Conservation (phyloP, 2,329 filamentous ascomycete genomes). For the Tolypocladium inflatum region DNA sequence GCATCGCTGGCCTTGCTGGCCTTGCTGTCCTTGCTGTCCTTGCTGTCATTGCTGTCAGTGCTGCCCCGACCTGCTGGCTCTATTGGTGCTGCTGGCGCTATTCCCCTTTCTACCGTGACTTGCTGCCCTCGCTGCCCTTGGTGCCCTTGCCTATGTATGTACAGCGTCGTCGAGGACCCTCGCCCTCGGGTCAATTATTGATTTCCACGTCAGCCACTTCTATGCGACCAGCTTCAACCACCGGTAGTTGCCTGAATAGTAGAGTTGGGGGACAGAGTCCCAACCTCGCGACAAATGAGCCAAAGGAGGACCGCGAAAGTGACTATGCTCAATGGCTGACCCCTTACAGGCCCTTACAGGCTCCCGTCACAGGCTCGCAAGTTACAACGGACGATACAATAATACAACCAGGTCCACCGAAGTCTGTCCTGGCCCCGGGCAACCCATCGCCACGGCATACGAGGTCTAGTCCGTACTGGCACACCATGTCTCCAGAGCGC, state of each 20-base stretch:
- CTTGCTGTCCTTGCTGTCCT: no score
- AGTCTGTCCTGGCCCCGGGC: no score
- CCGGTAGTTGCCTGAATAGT: not conserved
- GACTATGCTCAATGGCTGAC: not conserved
- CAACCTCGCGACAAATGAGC: not conserved
- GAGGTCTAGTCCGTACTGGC: not conserved
- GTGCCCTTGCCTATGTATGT: no score
- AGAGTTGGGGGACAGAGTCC: no score
- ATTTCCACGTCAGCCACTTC: not conserved
- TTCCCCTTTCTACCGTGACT: no score
- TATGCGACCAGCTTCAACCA: not conserved
- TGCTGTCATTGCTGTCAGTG: no score
- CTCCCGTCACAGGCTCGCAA: not conserved
- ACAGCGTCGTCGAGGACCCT: not conserved
- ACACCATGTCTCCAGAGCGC: not conserved
- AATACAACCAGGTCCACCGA: not conserved
- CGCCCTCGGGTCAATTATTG: not conserved
- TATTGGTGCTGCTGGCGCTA: no score
- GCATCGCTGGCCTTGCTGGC: no score
- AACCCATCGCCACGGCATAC: not conserved
- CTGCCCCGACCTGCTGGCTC: no score
- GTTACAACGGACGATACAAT: not conserved
- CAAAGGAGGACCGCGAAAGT: not conserved
- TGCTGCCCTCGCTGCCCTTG: no score
- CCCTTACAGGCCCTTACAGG: no score